Evolutionary conservation across 2,329 filamentous ascomycete genomes (phyloP).

Genomic region (Westerdykella sp.): DNA sequence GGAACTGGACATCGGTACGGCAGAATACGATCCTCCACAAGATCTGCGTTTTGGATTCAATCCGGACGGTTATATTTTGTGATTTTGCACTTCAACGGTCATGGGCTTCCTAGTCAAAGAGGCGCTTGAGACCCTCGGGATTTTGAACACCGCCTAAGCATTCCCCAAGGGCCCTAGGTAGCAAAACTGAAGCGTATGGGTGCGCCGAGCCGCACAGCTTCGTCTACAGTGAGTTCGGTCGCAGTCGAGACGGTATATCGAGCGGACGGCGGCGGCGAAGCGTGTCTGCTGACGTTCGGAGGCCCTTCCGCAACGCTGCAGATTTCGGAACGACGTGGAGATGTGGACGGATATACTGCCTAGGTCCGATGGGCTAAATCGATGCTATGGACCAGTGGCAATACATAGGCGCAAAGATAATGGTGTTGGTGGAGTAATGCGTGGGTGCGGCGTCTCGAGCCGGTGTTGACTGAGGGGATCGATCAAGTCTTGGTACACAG

Average conservation of each 20-base stretch:
- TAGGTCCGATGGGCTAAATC: not conserved
- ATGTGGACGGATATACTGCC: not conserved
- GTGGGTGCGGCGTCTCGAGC: not conserved
- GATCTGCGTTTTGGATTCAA: slow-evolving; percentile 32
- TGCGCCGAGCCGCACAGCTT: slow-evolving; percentile 1
- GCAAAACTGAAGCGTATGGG: slow-evolving; percentile 1
- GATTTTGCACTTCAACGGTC: too few species aligned
- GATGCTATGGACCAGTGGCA: not conserved
- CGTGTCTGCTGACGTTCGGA: slow-evolving; percentile 25
- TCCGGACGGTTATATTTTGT: too few species aligned
- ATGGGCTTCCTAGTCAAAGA: not conserved
- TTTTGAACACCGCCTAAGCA: slow-evolving; percentile 13
- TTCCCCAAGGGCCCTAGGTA: slow-evolving; percentile 4
- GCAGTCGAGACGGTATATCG: slow-evolving; percentile 7
- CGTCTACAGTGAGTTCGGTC: slow-evolving; percentile 13
- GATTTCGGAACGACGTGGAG: too few species aligned
- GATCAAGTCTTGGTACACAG: not conserved
- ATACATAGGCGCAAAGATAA: too few species aligned
- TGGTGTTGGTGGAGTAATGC: not conserved
- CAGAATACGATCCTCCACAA: slow-evolving; percentile 30
- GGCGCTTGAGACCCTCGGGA: slow-evolving; percentile 7
- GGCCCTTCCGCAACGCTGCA: slow-evolving; percentile 3
- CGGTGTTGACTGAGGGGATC: not conserved
- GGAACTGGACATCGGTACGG: slow-evolving; percentile 35
- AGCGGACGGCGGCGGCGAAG: slow-evolving; percentile 10